Conservation (phyloP, 2,329 filamentous ascomycete genomes). For the Sclerotinia minor region DNA sequence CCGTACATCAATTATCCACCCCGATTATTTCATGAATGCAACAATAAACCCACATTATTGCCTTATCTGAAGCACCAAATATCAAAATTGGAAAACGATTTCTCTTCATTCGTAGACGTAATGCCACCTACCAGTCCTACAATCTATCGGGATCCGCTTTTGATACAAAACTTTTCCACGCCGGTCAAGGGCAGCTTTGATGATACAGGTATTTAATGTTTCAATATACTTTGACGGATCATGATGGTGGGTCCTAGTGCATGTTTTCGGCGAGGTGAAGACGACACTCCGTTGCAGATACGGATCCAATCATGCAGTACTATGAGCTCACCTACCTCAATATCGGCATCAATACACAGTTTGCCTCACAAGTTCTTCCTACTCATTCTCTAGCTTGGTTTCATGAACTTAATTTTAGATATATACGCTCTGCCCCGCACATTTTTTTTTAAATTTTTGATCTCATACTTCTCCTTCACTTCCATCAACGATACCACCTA, state of each 20-base stretch:
- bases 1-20: constrained; percentile 21
- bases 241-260: constrained; percentile 14
- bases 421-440: constrained; percentile 33
- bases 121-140: background rate
- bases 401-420: constrained; percentile 32
- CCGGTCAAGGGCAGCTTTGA: constrained; percentile 32
- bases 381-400: constrained; percentile 37
- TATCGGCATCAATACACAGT: constrained; percentile 4
- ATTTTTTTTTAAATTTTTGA: background rate
- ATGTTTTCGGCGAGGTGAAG: constrained; percentile 3
- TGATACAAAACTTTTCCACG: constrained; percentile 34
- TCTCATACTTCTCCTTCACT: constrained; percentile 10
- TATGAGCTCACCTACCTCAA: constrained; percentile 20
- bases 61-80: constrained; percentile 28
- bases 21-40: constrained; percentile 22
- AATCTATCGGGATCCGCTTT: constrained; percentile 32
- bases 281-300: constrained; percentile 18
- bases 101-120: constrained; percentile 6
- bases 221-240: constrained; percentile 27
- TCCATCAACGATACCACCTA: background rate
- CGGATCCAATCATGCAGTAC: constrained; percentile 18
- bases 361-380: constrained; percentile 27
- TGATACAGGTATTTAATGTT: constrained; percentile 25
- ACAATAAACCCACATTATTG: constrained; percentile 29
- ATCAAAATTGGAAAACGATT: constrained; percentile 15